These are phyloP conservation scores for Streptanthus diversifolius DNA, from an alignment of 345 rosid species.

Conservation along the genomic window DNA sequence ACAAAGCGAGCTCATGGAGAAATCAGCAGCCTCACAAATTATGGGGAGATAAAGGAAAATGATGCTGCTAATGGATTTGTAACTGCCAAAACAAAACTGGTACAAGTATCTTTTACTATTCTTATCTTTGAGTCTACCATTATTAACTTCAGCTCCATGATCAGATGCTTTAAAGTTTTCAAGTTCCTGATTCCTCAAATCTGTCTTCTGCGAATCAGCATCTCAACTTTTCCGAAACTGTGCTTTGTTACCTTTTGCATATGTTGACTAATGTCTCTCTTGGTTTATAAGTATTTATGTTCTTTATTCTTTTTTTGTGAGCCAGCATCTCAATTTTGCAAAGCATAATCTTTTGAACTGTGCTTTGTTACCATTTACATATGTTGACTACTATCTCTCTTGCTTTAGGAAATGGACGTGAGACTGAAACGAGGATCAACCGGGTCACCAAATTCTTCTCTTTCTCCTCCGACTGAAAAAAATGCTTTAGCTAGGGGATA, in stretches of 20 bases:
- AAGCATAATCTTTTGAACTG: constrained; percentile 4
- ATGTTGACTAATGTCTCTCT: constrained; percentile 26
- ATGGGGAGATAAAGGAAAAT: constrained; percentile 46
- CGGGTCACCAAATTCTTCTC: constrained; percentile 55
- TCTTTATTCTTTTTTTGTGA: background rate
- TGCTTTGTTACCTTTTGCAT: constrained; percentile 3
- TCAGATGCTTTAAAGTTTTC: background rate
- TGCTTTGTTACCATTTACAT: constrained; percentile 2
- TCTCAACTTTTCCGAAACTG: background rate
- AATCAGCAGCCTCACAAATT: constrained; percentile 45
- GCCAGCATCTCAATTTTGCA: background rate
- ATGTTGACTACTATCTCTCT: constrained; percentile 27
- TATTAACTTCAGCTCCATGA: background rate
- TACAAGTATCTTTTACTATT: constrained; percentile 31
- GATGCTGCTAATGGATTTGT: constrained; percentile 69
- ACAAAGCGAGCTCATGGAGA: constrained; percentile 61
- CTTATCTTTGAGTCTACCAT: background rate
- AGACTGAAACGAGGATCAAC: constrained; percentile 60
- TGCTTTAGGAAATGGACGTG: constrained; percentile 75
- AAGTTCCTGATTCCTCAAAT: background rate
- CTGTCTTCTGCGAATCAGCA: background rate
- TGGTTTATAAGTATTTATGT: constrained; percentile 21
- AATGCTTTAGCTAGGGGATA: constrained; percentile 45
- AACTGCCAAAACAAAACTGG: constrained; percentile 86
- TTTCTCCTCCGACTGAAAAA: constrained; percentile 61